These are phyloP conservation scores for Neurospora sp. DNA, from an alignment of 495 filamentous ascomycete species.

Conservation along the genomic window DNA sequence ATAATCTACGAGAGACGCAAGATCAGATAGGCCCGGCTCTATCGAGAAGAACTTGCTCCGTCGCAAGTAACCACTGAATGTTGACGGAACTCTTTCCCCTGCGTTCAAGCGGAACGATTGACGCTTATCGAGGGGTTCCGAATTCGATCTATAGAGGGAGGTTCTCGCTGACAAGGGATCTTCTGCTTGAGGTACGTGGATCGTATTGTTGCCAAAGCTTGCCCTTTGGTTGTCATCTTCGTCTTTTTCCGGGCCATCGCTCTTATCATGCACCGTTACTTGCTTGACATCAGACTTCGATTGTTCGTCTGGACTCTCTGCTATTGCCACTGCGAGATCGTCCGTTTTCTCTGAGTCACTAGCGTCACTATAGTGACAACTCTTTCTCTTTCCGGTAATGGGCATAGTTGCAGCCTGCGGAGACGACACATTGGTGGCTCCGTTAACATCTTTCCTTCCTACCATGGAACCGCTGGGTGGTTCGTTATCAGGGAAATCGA, in stretches of 20 bases:
- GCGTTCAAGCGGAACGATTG: conserved; percentile 1
- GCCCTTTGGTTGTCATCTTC: background rate
- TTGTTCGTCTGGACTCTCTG: background rate
- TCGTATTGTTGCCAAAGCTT: background rate
- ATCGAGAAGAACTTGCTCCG: conserved; percentile 14
- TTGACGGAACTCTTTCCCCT: conserved; percentile 1
- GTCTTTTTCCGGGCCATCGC: background rate
- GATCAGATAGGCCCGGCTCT: conserved; percentile 15
- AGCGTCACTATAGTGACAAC: background rate
- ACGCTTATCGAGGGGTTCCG: background rate
- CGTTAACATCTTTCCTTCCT: background rate
- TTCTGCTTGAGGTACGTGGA: background rate
- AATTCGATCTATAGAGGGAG: background rate
- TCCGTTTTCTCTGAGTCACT: background rate
- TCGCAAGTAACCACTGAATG: background rate
- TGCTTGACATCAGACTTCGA: background rate
- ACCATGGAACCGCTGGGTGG: background rate
- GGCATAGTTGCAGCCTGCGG: background rate
- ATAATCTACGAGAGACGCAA: conserved; percentile 11
- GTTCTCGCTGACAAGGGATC: background rate
- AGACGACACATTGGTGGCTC: background rate
- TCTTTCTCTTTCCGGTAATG: background rate
- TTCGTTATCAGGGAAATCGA: background rate
- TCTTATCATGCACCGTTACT: background rate
- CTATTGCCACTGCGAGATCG: background rate